phyloP scores from a whole-genome alignment of 345 rosid genomes.

The Eucalyptus sp. region DNA sequence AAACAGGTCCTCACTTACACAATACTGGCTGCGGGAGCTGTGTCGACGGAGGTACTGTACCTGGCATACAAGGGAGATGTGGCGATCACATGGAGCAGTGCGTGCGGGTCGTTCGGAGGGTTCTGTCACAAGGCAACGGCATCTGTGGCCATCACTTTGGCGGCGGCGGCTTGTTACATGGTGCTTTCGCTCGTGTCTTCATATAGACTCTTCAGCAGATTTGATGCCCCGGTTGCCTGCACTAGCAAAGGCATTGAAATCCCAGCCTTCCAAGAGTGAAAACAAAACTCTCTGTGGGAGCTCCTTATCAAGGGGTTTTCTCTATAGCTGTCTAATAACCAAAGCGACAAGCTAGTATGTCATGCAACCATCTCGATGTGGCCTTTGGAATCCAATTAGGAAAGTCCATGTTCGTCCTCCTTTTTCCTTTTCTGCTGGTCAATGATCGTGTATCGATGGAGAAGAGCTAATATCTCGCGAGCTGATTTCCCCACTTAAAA shows the following conservation, averaged over 20 bases:
- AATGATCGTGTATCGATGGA: not conserved
- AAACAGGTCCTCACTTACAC: conserved; percentile 49
- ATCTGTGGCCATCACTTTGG: conserved; percentile 54
- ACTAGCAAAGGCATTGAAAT: conserved; percentile 26
- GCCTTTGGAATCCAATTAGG: not conserved
- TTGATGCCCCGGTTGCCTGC: conserved; percentile 37
- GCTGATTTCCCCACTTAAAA: not conserved
- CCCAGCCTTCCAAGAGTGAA: conserved; percentile 11
- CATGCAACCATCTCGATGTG: not conserved
- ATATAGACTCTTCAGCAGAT: conserved; percentile 70
- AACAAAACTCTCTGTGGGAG: not conserved
- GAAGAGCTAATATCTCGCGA: not conserved
- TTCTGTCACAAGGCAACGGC: conserved; percentile 66
- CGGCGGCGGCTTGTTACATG: conserved; percentile 26
- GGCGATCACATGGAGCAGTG: conserved; percentile 67
- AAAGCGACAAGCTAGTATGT: not conserved
- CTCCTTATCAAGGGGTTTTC: not conserved
- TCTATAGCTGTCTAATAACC: not conserved
- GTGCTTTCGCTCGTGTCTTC: conserved; percentile 65
- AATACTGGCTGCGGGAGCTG: conserved; percentile 63
- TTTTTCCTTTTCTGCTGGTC: not conserved
- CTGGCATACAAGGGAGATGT: conserved; percentile 59
- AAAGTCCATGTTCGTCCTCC: not conserved
- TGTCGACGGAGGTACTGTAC: conserved; percentile 59
- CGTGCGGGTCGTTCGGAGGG: conserved; percentile 42